These are phyloP conservation scores for Rhizophagus prolifer DNA, from an alignment of 192 early-diverging fungal genomes.

Conservation along the genomic window DNA sequence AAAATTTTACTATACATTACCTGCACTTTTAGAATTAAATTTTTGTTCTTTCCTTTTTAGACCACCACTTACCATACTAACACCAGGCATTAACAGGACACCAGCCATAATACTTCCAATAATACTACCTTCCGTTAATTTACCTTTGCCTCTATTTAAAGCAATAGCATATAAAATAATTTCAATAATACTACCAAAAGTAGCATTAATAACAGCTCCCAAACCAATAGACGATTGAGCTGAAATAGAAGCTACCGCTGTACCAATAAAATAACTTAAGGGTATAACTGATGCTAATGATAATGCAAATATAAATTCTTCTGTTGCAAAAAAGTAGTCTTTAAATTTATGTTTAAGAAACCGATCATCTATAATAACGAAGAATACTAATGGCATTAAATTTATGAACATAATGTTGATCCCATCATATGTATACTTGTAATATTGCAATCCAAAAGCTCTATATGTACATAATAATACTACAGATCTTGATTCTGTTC, in stretches of 20 bases:
- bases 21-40: constrained; percentile 94
- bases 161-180: constrained; percentile 92
- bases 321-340: constrained; percentile 45
- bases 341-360: constrained; percentile 49
- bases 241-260: constrained; percentile 95
- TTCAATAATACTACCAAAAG: constrained; percentile 96
- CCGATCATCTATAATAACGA: constrained; percentile 82
- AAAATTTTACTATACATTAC: constrained; percentile 32
- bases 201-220: constrained; percentile 96
- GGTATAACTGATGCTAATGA: constrained; percentile 85
- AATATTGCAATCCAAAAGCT: constrained; percentile 90
- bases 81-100: constrained; percentile 87
- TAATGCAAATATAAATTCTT: constrained; percentile 56
- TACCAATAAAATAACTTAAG: constrained; percentile 94
- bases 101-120: constrained; percentile 91
- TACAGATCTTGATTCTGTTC: constrained; percentile 35
- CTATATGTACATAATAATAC: constrained; percentile 87
- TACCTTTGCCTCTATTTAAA: constrained; percentile 81
- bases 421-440: constrained; percentile 95
- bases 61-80: constrained; percentile 92
- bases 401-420: constrained; percentile 98
- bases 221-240: constrained; percentile 90
- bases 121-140: constrained; percentile 86
- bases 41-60: constrained; percentile 88
- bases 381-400: constrained; percentile 77